These are phyloP conservation scores for Pyrenopolyporus hunteri DNA, from an alignment of 495 filamentous ascomycete species.

Conservation along the genomic window DNA sequence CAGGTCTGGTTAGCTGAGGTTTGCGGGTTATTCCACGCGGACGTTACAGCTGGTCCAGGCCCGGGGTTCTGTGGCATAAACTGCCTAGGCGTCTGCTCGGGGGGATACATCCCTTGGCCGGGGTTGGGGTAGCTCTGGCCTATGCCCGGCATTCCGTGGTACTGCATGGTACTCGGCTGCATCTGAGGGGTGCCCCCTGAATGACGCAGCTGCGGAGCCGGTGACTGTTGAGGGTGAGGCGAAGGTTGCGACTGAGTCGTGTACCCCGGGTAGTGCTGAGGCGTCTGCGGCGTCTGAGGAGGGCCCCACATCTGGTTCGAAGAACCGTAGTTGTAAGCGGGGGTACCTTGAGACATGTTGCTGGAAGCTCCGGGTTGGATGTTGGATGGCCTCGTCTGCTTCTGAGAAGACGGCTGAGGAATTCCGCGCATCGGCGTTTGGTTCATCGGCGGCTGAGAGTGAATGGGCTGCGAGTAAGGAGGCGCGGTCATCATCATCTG, in stretches of 20 bases:
- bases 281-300: conserved; percentile 53
- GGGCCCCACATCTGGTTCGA: conserved; percentile 58
- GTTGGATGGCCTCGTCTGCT: conserved; percentile 52
- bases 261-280: conserved; percentile 54
- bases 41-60: conserved; percentile 48
- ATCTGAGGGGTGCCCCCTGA: conserved; percentile 64
- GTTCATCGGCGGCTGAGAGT: conserved; percentile 55
- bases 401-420: conserved; percentile 56
- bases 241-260: conserved; percentile 62
- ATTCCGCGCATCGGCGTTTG: conserved; percentile 60
- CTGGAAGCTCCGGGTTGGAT: conserved; percentile 48
- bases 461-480: conserved; percentile 58
- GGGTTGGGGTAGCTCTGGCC: conserved; percentile 58
- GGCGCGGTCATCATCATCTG: conserved; percentile 64
- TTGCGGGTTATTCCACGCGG: conserved; percentile 53
- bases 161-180: conserved; percentile 62
- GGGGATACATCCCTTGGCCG: conserved; percentile 62
- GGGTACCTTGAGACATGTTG: conserved; percentile 47
- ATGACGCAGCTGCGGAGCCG: conserved; percentile 67
- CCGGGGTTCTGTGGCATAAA: conserved; percentile 60
- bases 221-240: conserved; percentile 63
- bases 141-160: conserved; percentile 65
- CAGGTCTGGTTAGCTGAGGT: conserved; percentile 45
- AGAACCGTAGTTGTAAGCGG: conserved; percentile 57
- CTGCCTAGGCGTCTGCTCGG: conserved; percentile 64